Evolutionary conservation across 768 basidiomycete species (phyloP).

Genomic region (Leccinum arenicola): DNA sequence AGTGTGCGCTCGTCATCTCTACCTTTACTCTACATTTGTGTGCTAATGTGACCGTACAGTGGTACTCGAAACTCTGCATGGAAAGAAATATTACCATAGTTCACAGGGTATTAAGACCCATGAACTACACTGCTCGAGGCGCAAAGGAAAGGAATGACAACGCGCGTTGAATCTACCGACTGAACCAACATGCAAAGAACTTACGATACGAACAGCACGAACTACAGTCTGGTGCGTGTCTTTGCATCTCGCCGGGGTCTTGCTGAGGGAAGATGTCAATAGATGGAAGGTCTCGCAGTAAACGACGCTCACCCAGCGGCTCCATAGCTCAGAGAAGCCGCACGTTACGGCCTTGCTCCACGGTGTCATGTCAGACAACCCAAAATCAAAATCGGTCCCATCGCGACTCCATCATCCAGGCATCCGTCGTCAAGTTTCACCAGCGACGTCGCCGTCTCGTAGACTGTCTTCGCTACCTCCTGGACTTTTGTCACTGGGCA

Average conservation of each 20-base stretch:
- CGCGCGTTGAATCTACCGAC: too few species aligned
- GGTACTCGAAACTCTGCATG: too few species aligned
- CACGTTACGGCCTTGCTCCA: conserved; percentile 71
- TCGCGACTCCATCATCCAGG: conserved; percentile 54
- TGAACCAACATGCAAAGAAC: too few species aligned
- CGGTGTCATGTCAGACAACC: conserved; percentile 57
- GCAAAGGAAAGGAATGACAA: too few species aligned
- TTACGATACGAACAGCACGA: conserved; percentile 44
- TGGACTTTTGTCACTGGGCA: conserved; percentile 38
- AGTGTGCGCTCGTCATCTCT: too few species aligned
- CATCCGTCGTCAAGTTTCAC: conserved; percentile 66
- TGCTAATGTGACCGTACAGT: too few species aligned
- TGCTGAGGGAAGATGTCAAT: conserved; percentile 57
- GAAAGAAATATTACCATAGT: too few species aligned
- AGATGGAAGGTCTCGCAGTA: conserved; percentile 64
- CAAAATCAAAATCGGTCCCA: conserved; percentile 50
- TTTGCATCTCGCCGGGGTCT: not conserved
- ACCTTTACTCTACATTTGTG: too few species aligned
- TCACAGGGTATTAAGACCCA: too few species aligned
- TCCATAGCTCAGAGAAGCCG: conserved; percentile 74
- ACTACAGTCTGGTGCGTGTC: conserved; percentile 57
- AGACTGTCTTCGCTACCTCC: conserved; percentile 65
- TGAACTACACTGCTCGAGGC: too few species aligned
- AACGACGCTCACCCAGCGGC: conserved; percentile 78
- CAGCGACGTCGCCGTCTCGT: conserved; percentile 65